Percentiles rank a stretch among this genome's conserved stretches.
phyloP scores from a whole-genome alignment of 306 rosid species.

The Fagus sylvatica region DNA sequence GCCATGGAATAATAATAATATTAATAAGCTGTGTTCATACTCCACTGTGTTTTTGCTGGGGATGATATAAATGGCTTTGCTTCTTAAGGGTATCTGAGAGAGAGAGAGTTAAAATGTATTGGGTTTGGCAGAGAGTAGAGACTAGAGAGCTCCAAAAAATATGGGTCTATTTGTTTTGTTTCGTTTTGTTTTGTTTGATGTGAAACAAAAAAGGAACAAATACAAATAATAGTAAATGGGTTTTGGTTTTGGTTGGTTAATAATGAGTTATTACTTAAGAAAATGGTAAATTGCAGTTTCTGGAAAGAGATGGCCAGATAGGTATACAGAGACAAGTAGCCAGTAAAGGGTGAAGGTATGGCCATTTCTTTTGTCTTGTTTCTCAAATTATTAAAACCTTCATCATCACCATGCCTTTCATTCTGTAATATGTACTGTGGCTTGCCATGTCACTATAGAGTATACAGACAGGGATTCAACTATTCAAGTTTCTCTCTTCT shows the following conservation, averaged over 20 bases:
- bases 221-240: not conserved
- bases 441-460: constrained; percentile 10
- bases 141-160: not conserved
- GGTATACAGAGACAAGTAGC: too few species aligned
- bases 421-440: constrained; percentile 10
- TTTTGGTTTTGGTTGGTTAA: not conserved
- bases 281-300: constrained; percentile 34
- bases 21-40: not conserved
- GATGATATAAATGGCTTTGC: constrained; percentile 37
- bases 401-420: constrained; percentile 20
- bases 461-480: not conserved
- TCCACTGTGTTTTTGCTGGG: not conserved
- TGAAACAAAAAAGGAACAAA: not conserved
- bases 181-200: not conserved
- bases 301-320: constrained; percentile 24
- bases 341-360: constrained; percentile 11
- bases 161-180: constrained; percentile 21
- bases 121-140: constrained; percentile 19
- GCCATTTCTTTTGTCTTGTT: constrained; percentile 42
- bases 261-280: not conserved
- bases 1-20: constrained; percentile 46
- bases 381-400: constrained; percentile 28
- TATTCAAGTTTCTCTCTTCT: not conserved
- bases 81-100: constrained; percentile 15
- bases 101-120: constrained; percentile 8